Conservation (phyloP, 371 early-diverging fungal genomes). For the Funneliformis caledonium region DNA sequence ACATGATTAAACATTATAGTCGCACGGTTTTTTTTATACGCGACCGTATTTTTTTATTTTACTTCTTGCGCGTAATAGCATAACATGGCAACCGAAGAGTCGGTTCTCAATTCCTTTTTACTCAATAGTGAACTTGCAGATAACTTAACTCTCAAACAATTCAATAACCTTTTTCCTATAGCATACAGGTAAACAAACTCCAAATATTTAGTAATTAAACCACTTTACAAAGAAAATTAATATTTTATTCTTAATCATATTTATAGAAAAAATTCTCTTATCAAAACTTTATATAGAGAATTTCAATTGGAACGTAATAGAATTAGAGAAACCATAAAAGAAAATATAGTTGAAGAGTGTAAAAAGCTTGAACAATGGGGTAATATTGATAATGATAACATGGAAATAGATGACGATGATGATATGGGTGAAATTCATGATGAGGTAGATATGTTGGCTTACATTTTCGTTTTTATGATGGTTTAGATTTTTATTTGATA, state of each 20-base stretch:
- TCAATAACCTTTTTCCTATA: constrained; percentile 21
- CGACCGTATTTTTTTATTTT: too few species aligned
- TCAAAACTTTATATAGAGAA: constrained; percentile 28
- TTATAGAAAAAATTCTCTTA: background rate
- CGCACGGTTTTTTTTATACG: too few species aligned
- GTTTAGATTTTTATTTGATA: background rate
- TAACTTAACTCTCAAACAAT: constrained; percentile 22
- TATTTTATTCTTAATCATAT: constrained; percentile 3
- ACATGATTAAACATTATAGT: too few species aligned
- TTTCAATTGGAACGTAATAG: background rate
- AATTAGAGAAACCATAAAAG: constrained; percentile 1
- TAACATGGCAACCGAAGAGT: constrained; percentile 17
- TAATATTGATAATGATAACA: background rate
- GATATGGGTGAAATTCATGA: background rate
- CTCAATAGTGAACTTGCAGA: constrained; percentile 29
- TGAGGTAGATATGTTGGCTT: background rate
- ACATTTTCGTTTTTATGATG: too few species aligned
- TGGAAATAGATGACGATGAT: constrained; percentile 16
- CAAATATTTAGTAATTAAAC: too few species aligned
- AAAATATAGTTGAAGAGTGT: constrained; percentile 31
- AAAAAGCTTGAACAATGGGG: background rate
- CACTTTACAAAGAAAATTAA: background rate
- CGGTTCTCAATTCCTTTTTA: constrained; percentile 1
- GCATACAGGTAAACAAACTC: constrained; percentile 3
- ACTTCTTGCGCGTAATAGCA: background rate